Evolutionary conservation across 768 basidiomycete genomes (phyloP), one percentile per base, ranked within the genome.

Genomic region (Phanerochaete carnosa): DNA sequence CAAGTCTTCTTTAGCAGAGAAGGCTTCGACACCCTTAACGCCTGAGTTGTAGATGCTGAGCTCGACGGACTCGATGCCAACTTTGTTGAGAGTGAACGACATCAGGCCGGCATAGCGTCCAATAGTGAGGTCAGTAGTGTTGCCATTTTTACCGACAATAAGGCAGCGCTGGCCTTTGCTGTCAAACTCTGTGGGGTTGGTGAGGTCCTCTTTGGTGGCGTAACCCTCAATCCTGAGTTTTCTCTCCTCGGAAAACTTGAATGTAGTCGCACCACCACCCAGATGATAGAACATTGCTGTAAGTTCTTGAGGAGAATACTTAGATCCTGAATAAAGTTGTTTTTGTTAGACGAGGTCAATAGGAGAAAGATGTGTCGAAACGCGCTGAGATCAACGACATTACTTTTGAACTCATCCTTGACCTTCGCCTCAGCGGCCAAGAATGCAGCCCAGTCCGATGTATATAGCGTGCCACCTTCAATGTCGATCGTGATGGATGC

Each of bases 1-100:
- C 5, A 74, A 80, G 67, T 80, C 76, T 8, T 78, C 77, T 26
- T 69, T 62, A 58, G 35, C 69, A 12, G 75, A 75, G 67, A 80
- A 80, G 26, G 53, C n/a, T 43, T 68, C 69, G 11, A 64, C 66
- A 30, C 63, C 62, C 63, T 70, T 71, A 65, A 62, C 63, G 45
- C 71, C n/a, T n/a, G n/a, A n/a, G 73, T 65, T 74, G 75, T 73
- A 74, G 37, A 80, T 63, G 29, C 66, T 72, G 9, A 74, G 52
- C 58, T 78, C 77, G 51, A 62, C 61, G 56, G 75, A 74, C 61
- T 66, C 64, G 29, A 49, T 30, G 19, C 68, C 66, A 33, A 63
- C 25, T 55, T 68, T 68, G 61, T 63, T 59, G 62, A 65, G 71
- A 46, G 65, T n/a, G 64, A 69, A 74, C 16, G 76, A 70, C 54